Evolutionary conservation across 768 basidiomycete species (phyloP), one percentile per base, ranked within the genome.

Genomic region (Cyclocybe aegerita): DNA sequence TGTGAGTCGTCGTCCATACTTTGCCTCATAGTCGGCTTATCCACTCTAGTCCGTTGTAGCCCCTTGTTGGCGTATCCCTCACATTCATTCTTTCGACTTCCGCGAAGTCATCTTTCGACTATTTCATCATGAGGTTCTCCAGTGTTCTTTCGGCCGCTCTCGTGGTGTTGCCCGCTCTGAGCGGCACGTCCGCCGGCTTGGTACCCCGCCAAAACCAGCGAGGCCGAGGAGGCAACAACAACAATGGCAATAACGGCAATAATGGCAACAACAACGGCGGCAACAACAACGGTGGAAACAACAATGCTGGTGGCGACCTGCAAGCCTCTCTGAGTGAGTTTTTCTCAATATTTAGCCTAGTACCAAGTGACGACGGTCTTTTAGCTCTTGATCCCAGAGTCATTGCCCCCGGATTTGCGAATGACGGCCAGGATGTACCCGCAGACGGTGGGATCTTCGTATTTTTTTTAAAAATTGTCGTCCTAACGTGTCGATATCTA

Each of bases 101-200:
- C 59, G 76, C 54, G 73, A 80, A 77, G 75, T 71, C 63, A 52
- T 40, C 44, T 54, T 56, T 54, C 59, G 46, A 55, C 66, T 59
- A 60, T 48, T 60, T 60, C 62, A 71, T 60, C 57, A 83, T 83
- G 81, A 81, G 76, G 71, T 74, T 78, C 67, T 69, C 74, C 37
- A 63, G 63, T 48, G 63, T 73, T 50, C 52, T 76, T 50, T 67
- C 73, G 11, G 50, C 72, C 39, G 60, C 77, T 52, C 55, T 75
- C 55, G 55, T 75, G 52, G 56, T 76, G 50, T 60, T 75, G 38
- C 70, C 79, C 41, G 61, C 77, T 40, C 51, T 73, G 43, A 60
- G 71, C 48, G 60, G 64, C 38, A 76, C 68, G 48, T 60, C 63
- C 30, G 72, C 70, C 12, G 64, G 50, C 46, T 52, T 73, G 43